Evolutionary conservation across 345 rosid species (phyloP).

Genomic region (Durio zibethinus): DNA sequence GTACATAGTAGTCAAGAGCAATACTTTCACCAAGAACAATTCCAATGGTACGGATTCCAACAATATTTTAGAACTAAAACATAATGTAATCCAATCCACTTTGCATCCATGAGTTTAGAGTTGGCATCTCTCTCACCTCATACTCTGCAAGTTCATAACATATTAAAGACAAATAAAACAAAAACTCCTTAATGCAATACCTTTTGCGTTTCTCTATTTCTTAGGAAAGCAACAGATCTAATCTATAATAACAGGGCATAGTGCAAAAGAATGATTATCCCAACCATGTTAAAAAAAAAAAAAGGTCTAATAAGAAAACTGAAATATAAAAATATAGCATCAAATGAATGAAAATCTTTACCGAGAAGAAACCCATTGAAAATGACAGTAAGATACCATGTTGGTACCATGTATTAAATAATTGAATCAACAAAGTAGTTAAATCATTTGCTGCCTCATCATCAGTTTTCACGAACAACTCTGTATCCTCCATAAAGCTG

Average conservation of each 20-base stretch:
- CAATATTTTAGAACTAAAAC: slow-evolving; percentile 80
- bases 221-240: no score
- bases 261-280: neutral
- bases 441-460: no score
- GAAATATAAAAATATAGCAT: neutral
- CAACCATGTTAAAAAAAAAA: neutral
- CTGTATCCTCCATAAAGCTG: no score
- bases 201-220: neutral
- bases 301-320: neutral
- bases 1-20: slow-evolving; percentile 93
- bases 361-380: neutral
- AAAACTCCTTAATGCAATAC: neutral
- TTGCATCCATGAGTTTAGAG: slow-evolving; percentile 77
- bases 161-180: slow-evolving; percentile 15
- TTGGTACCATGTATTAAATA: no score
- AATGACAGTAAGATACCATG: neutral
- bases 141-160: slow-evolving; percentile 55
- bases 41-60: slow-evolving; percentile 85
- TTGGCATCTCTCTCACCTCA: slow-evolving; percentile 86
- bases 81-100: slow-evolving; percentile 83
- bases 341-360: neutral
- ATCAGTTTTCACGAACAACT: no score
- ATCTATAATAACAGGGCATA: neutral
- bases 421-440: no score
- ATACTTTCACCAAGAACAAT: slow-evolving; percentile 96